Base-by-base conservation (phyloP, 1,139 yeast species). In the Geotrichum aggregatum region DNA sequence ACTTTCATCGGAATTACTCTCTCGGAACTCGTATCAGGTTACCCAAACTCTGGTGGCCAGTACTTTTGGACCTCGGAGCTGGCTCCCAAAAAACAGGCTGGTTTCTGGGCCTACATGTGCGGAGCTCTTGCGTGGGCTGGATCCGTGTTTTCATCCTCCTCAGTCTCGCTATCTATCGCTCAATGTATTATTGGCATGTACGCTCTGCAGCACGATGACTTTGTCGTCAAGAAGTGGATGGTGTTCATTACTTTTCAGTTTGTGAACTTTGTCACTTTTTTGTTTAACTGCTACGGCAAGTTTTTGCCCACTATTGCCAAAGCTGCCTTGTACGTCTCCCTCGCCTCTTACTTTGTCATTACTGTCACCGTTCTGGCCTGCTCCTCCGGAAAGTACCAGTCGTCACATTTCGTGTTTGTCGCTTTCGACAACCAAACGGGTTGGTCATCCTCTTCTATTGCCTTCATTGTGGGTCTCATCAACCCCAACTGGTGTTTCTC, bases 401-500 rank as follows among this genome's bases (percentile, higher is more conserved):
- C 67, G 3, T 74, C 83, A 0, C 54, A 62, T 24, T 78, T 76
- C 59, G 83, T 80, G n/a, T 80, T 80, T 62, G 72, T 68, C 13
- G 69, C 73, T 24, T 79, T 78, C 58, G 66, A 72, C 45, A 79
- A 79, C 63, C 72, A 70, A 21, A 79, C 84, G 24, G 84, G 84
- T 22, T 80, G 84, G 84, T 61, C 70, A 7, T 70, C 75, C 8
- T 59, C 76, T 4, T 83, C 75, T 1, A 77, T 79, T 63, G 83
- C 83, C 1, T 79, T 79, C 58, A 76, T 80, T 50, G 79, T 79
- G n/a, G 84, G 84, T 16, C 66, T 80, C 52, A 72, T 80, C 58
- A 79, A 79, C 63, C 83, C 84, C n/a, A 73, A 75, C 57, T 79
- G 83, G 83, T 75, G 79, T 14, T 79, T 78, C 63, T 75, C 79